Conservation (phyloP, 2,329 filamentous ascomycete genomes). For the Aspergillus versicolor region DNA sequence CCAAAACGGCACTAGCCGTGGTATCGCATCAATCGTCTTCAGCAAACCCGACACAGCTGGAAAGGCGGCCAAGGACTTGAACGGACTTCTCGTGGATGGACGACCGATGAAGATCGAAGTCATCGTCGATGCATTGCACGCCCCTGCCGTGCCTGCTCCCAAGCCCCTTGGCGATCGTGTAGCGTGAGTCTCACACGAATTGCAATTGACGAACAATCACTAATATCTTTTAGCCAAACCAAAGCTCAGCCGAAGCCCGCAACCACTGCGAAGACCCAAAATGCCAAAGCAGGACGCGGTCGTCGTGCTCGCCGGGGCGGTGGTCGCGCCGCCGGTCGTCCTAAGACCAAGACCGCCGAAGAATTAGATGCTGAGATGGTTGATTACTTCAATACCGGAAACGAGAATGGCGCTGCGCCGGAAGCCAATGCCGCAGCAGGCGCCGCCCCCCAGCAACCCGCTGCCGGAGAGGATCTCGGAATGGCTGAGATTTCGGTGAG, state of each 20-base stretch:
- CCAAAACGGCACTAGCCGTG: slow-evolving; percentile 85
- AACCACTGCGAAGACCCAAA: slow-evolving; percentile 68
- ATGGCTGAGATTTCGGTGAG: slow-evolving; percentile 59
- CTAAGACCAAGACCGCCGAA: slow-evolving; percentile 83
- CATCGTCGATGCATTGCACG: slow-evolving; percentile 73
- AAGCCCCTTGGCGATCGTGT: slow-evolving; percentile 82
- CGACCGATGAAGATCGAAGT: slow-evolving; percentile 95
- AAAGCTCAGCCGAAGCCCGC: slow-evolving; percentile 81
- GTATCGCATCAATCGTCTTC: slow-evolving; percentile 89
- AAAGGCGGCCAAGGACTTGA: slow-evolving; percentile 79
- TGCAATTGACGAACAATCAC: slow-evolving; percentile 5
- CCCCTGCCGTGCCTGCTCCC: slow-evolving; percentile 66
- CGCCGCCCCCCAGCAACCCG: slow-evolving; percentile 48
- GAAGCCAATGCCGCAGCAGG: slow-evolving; percentile 46
- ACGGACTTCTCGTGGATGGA: slow-evolving; percentile 86
- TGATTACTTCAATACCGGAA: slow-evolving; percentile 70
- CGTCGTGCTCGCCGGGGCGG: slow-evolving; percentile 48
- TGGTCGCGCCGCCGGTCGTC: slow-evolving; percentile 59
- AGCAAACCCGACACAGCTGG: slow-evolving; percentile 74
- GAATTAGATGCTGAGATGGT: slow-evolving; percentile 97
- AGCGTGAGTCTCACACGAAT: slow-evolving; percentile 52
- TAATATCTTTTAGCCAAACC: slow-evolving; percentile 49
- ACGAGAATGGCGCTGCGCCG: slow-evolving; percentile 36
- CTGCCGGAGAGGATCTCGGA: slow-evolving; percentile 51
- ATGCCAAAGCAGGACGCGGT: slow-evolving; percentile 27